A percentile compares a stretch with the other conserved stretches of the same genome.
Conservation (phyloP, 129 eudicot species). For the Rutidosis leptorrhynchoides region DNA sequence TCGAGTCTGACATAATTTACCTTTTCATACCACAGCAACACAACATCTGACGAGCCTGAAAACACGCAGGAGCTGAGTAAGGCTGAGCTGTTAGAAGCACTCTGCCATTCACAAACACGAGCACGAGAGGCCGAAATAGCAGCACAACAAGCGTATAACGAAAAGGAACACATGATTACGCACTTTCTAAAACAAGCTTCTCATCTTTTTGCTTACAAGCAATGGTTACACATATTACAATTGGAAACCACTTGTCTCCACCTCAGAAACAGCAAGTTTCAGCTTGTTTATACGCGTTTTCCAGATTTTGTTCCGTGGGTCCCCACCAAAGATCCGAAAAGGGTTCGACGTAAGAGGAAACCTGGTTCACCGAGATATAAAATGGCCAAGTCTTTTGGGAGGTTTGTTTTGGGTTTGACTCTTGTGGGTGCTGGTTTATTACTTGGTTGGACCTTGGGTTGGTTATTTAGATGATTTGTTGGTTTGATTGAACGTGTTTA, state of each 20-base stretch:
- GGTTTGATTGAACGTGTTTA: not conserved
- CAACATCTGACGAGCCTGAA: conserved; percentile 24
- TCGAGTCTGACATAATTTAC: not conserved
- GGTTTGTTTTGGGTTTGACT: conserved; percentile 50
- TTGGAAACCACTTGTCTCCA: conserved; percentile 26
- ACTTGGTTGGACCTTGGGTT: conserved; percentile 72
- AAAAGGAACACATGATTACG: conserved; percentile 52
- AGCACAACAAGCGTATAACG: conserved; percentile 54
- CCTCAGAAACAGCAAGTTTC: conserved; percentile 35
- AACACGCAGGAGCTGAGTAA: conserved; percentile 37
- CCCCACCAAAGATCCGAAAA: conserved; percentile 20
- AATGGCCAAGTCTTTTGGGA: conserved; percentile 28
- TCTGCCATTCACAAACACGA: conserved; percentile 73
- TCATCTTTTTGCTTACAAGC: conserved; percentile 78
- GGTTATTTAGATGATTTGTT: conserved; percentile 41
- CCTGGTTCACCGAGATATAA: conserved; percentile 22
- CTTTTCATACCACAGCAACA: conserved; percentile 3
- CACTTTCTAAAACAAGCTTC: too few relatives aligned
- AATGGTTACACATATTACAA: conserved; percentile 43
- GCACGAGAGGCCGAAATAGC: conserved; percentile 75
- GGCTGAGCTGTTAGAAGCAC: conserved; percentile 58
- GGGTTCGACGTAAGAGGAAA: conserved; percentile 23
- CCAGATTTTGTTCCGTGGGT: conserved; percentile 36
- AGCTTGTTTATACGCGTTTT: conserved; percentile 19
- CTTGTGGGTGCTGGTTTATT: conserved; percentile 70